phyloP scores from a whole-genome alignment of 129 eudicot genomes.

The Calendula officinalis region DNA sequence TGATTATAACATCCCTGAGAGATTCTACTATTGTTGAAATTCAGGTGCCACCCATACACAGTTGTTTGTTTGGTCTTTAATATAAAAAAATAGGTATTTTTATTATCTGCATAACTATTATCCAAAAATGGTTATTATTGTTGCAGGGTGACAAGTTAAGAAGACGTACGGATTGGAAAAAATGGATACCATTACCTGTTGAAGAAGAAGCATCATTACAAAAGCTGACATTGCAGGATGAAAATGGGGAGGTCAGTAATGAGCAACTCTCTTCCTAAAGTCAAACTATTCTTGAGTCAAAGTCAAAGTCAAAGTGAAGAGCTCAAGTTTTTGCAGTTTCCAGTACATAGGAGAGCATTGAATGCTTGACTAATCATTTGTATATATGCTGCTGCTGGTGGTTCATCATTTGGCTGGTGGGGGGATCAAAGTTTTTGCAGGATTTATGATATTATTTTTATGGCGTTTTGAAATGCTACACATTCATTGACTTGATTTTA shows the following conservation, averaged over 20 bases:
- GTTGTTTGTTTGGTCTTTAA: too few species aligned
- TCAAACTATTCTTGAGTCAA: not conserved
- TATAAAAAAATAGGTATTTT: too few species aligned
- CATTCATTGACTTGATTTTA: slow-evolving; percentile 6
- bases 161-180: slow-evolving; percentile 59
- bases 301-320: slow-evolving; percentile 5
- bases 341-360: not conserved
- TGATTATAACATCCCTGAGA: slow-evolving; percentile 46
- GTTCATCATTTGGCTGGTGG: not conserved
- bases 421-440: not conserved
- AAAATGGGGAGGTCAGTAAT: not conserved
- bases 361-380: slow-evolving; percentile 7
- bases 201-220: slow-evolving; percentile 42
- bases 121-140: slow-evolving; percentile 1
- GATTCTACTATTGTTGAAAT: slow-evolving; percentile 54
- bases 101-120: not conserved
- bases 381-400: not conserved
- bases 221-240: slow-evolving; percentile 42
- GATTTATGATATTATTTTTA: not conserved
- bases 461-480: too few species aligned
- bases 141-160: slow-evolving; percentile 64
- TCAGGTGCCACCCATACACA: slow-evolving; percentile 45
- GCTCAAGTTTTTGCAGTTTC: slow-evolving; percentile 36
- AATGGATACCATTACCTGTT: slow-evolving; percentile 38
- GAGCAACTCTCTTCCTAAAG: slow-evolving; percentile 30